Evolutionary conservation across 169 alveolate species (phyloP).

Genomic region (Plasmodium falciparum): DNA sequence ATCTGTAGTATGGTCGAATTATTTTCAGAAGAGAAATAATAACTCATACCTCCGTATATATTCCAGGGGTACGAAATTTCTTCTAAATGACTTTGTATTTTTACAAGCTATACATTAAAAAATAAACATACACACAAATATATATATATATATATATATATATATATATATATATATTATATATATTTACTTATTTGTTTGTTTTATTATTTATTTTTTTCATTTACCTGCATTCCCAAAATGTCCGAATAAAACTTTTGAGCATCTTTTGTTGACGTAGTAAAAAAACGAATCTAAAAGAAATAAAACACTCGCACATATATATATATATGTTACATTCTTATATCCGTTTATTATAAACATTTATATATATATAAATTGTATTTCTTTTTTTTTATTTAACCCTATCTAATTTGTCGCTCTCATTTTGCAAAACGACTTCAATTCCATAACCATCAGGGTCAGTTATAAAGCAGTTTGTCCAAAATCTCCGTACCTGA

Average conservation of each 20-base stretch:
- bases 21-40: conserved; percentile 52
- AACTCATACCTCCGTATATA: conserved; percentile 75
- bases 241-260: conserved; percentile 73
- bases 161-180: too few species aligned
- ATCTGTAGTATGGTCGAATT: conserved; percentile 45
- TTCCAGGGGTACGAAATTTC: conserved; percentile 76
- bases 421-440: conserved; percentile 38
- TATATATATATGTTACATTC: not conserved
- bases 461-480: conserved; percentile 67
- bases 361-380: not conserved
- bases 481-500: conserved; percentile 41
- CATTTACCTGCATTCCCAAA: conserved; percentile 64
- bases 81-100: conserved; percentile 70
- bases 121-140: conserved; percentile 5
- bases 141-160: not conserved
- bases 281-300: conserved; percentile 62
- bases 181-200: not conserved
- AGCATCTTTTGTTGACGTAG: conserved; percentile 71
- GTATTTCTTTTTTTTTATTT: not conserved
- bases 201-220: conserved; percentile 7
- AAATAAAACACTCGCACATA: not conserved
- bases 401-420: conserved; percentile 49
- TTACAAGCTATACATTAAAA: conserved; percentile 33
- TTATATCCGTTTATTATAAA: too few species aligned
- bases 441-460: conserved; percentile 76